Percentiles rank a stretch among this genome's conserved stretches.
Evolutionary conservation across 768 basidiomycete genomes (phyloP).

Genomic region (Podaxis pistillaris): DNA sequence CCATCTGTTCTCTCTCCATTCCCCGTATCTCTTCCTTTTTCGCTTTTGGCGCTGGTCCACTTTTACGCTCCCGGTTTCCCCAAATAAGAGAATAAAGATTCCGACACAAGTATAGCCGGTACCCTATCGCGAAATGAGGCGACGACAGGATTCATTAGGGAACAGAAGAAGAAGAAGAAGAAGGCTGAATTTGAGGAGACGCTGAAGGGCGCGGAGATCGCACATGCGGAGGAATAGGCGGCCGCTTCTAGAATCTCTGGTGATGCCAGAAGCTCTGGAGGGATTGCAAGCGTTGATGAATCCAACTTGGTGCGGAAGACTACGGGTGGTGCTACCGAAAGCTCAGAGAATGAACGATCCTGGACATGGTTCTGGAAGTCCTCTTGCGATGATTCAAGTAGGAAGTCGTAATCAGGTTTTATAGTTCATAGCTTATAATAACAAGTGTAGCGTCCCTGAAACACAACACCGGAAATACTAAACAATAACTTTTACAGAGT

Average conservation of each 20-base stretch:
- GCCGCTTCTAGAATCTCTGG: not conserved
- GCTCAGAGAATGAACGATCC: not conserved
- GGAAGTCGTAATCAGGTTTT: not conserved
- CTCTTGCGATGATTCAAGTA: not conserved
- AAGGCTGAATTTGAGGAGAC: constrained; percentile 59
- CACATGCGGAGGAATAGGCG: constrained; percentile 33
- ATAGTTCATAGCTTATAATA: not conserved
- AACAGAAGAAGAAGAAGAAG: constrained; percentile 36
- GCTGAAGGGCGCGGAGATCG: constrained; percentile 54
- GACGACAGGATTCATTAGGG: constrained; percentile 21
- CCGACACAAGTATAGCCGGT: constrained; percentile 10
- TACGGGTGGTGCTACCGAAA: not conserved
- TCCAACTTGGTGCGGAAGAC: not conserved
- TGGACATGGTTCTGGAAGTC: constrained; percentile 9
- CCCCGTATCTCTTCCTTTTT: not conserved
- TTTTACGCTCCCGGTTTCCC: not conserved
- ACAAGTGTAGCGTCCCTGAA: not conserved
- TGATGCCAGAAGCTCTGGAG: not conserved
- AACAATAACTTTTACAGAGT: not conserved
- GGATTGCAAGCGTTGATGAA: not conserved
- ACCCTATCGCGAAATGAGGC: constrained; percentile 6
- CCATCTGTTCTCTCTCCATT: not conserved
- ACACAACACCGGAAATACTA: not conserved
- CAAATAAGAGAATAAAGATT: not conserved
- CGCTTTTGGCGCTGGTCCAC: not conserved